Evolutionary conservation across 2,329 filamentous ascomycete genomes (phyloP), one percentile per base, ranked within the genome.

Genomic region (Colletotrichum siamense): DNA sequence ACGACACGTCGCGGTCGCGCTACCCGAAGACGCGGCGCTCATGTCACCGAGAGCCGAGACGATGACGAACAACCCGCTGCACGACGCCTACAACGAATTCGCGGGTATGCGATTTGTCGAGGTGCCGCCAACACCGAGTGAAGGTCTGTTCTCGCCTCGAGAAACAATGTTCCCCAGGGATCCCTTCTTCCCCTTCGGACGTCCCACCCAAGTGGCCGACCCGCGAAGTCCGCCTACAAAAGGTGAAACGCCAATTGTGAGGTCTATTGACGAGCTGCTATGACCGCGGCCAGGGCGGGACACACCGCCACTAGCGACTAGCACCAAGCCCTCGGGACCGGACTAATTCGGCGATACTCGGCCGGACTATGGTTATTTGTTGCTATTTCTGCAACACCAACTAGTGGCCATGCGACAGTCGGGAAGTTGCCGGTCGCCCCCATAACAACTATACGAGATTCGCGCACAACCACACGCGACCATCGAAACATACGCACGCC

Each of bases 241-340:
- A 80, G 94, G 94, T 52, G 93, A 94, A 82, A 92, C 92, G 74
- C 94, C 94, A 5, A 96, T 96, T 77, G 92, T 93, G 68, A 89
- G 94, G 73, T 96, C 93, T 75, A 96, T 96, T 80, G 93, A 95
- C 82, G 94, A 96, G 81, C 88, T 95, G 68, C 87, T 96, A 84
- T 96, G 89, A 88, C 68, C 71, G 34, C 64, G 22, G 73, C 44
- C 73, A 66, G 63, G 26, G 55, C 64, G 65, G 59, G 28, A 69
- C 28, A 69, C 70, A 69, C 64, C 44, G 70, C 71, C 73, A 71
- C 69, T 71, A 55, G 73, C 62, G 32, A 64, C 64, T 69, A 59
- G 66, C 64, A 74, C 15, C 26, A 59, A 74, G 59, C 49, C 64
- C 36, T 39, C 24, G 71, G 55, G 30, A 75, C 24, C 39, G 65